phyloP scores from a whole-genome alignment of 805 yeast species.

The Kuraishia ogatae region DNA sequence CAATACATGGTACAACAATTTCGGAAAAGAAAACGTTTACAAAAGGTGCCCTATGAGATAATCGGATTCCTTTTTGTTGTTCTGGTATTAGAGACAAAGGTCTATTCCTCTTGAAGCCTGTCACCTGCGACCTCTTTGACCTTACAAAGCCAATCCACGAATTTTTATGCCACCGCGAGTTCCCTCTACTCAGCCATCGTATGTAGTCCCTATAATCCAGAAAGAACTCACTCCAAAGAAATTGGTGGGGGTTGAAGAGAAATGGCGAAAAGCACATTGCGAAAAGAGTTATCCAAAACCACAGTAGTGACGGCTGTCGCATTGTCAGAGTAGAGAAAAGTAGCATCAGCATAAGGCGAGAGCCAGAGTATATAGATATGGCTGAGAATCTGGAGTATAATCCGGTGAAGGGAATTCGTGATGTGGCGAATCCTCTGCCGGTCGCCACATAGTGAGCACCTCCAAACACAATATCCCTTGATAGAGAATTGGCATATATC shows the following conservation, averaged over 20 bases:
- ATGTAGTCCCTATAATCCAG: slow-evolving; percentile 39
- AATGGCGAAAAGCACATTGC: slow-evolving; percentile 41
- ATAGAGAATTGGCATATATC: slow-evolving; percentile 73
- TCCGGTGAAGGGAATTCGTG: slow-evolving; percentile 62
- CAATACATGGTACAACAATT: slow-evolving; percentile 60
- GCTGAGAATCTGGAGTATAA: slow-evolving; percentile 72
- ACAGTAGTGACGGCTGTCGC: slow-evolving; percentile 67
- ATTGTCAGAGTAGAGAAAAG: slow-evolving; percentile 71
- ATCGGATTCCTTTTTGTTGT: slow-evolving; percentile 35
- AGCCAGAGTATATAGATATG: slow-evolving; percentile 72
- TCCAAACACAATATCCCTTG: slow-evolving; percentile 75
- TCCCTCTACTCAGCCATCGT: slow-evolving; percentile 80
- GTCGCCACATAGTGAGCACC: slow-evolving; percentile 90
- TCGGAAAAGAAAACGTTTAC: slow-evolving; percentile 75
- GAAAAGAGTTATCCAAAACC: slow-evolving; percentile 45
- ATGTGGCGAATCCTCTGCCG: slow-evolving; percentile 90
- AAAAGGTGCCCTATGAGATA: slow-evolving; percentile 68
- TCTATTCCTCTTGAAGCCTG: slow-evolving; percentile 79
- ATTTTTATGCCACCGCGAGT: slow-evolving; percentile 50
- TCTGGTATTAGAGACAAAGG: slow-evolving; percentile 50
- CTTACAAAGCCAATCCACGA: slow-evolving; percentile 80
- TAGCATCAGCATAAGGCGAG: slow-evolving; percentile 57
- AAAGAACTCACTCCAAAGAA: slow-evolving; percentile 36
- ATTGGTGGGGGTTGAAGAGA: slow-evolving; percentile 46
- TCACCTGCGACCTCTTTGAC: slow-evolving; percentile 74